Evolutionary conservation across 257 asterid genomes (phyloP), one percentile per base, ranked within the genome.

Genomic region (Lantana camara): DNA sequence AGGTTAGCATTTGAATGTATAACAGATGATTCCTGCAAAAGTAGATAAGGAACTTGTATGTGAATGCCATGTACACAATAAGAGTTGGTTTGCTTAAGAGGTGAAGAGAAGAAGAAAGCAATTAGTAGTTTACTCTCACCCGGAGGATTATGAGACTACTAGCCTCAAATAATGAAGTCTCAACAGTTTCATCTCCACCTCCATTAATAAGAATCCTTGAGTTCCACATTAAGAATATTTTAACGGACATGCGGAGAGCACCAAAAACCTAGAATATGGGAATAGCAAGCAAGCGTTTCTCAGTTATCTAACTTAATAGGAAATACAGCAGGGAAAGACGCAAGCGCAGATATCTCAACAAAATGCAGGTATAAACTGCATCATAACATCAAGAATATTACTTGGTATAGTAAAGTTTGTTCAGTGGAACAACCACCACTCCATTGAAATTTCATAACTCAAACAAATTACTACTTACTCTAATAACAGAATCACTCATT

Each of bases 231-330:
- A 94, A 63, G 68, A 90, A 83, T 93, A 94, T 90, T 76, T 94
- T 94, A 54, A 94, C 96, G 9, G 97, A 78, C 99, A 94, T 94
- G 64, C 99, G 96, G 66, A 94, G 97, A 63, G 99, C 99, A 66
- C 99, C 99, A 77, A 78, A 94, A 64, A 94, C 99, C 99, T 94
- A 77, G 41, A 80, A 57, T n/a, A 12, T 37, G 17, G 55, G 52
- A 67, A 64, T 46, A 35, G 70, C 62, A 66, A 54, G 46, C 24
- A 41, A 27, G 35, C 53, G 10, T 23, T 23, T 23, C 13, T 32
- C 17, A 27, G 16, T n/a, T 8, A 44, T 14, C 16, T 1, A 45
- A 13, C 12, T 35, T 42, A 37, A 44, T 56, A n/a, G 16, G 21
- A 7, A n/a, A 56, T 57, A 51, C 17, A 58, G 51, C 38, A 19